Base-by-base conservation (phyloP, 2,329 filamentous ascomycete species). In the Nothophoma quercina region DNA sequence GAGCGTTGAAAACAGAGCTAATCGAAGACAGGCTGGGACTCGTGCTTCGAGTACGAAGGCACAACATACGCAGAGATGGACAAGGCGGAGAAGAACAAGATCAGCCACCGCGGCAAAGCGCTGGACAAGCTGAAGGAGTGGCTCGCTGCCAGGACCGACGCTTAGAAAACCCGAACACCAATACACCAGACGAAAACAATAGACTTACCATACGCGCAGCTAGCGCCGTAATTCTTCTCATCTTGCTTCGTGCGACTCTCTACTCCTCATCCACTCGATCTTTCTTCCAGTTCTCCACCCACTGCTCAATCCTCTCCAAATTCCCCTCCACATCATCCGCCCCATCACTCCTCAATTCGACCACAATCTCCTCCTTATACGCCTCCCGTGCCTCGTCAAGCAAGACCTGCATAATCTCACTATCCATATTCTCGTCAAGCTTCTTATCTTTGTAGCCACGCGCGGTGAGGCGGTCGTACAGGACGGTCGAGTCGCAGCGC, bases 381-480 rank as follows among this genome's bases (percentile, higher is more conserved):
- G 89, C 85, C 59, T 96, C 93, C 55, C 87, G 82, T 25, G 95
- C 95, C 78, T 99, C 95, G 63, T 96, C 88, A 16, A 96, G 80
- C 49, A 99, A 79, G 21, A 98, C 91, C 70, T 96, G 89, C 88
- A 99, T 98, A 70, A 99, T 98, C 78, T 99, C 95, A 23, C 91
- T 89, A 75, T 99, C 95, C 55, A 99, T 80, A 71, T 99, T 99
- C 75, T 98, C 95, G 74, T 98, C 90, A 34, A 99, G 79, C 75
- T 99, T 99, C 58, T 84, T 82, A 70, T 95, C 90, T 56, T 85
- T 82, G 74, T 97, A 97, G 57, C 91, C 89, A 61, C 93, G 84
- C 33, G 84, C 84, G 46, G 83, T 85, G 46, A 99, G 77, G 45
- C 95, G 85, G 74, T 99, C 95, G 71, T 95, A 98, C 2, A 96